A percentile compares a stretch with the other conserved stretches of the same genome.
Conservation (phyloP, 2,329 filamentous ascomycete genomes). For the Nigrograna mackinnonii region DNA sequence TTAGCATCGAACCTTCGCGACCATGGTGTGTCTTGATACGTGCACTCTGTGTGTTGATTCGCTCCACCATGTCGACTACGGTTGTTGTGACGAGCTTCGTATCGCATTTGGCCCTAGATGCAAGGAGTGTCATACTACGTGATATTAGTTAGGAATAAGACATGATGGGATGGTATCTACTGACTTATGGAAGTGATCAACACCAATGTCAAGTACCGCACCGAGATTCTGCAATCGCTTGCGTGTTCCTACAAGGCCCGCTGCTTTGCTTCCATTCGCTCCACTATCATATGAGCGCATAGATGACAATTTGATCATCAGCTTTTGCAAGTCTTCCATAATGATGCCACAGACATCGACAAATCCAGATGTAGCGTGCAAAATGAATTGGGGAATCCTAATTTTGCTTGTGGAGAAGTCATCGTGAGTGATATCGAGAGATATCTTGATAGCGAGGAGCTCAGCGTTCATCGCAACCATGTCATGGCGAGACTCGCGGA, state of each 20-base stretch:
- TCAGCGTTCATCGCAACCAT: constrained; percentile 34
- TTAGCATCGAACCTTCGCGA: neutral
- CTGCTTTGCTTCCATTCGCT: constrained; percentile 23
- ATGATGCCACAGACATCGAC: constrained; percentile 30
- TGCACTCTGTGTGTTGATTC: constrained; percentile 21
- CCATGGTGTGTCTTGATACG: constrained; percentile 22
- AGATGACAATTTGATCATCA: constrained; percentile 31
- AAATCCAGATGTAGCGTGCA: constrained; percentile 30
- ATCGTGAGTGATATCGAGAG: constrained; percentile 34
- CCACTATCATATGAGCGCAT: constrained; percentile 21
- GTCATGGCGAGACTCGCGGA: constrained; percentile 35
- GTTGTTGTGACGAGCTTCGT: too few relatives aligned
- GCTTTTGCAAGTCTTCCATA: constrained; percentile 30
- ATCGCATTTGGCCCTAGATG: too few relatives aligned
- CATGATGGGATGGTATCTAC: too few relatives aligned
- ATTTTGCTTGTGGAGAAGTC: constrained; percentile 26
- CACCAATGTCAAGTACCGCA: too few relatives aligned
- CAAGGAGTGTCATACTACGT: too few relatives aligned
- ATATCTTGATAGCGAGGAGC: constrained; percentile 34
- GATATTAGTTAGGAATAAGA: too few relatives aligned
- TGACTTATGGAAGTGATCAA: too few relatives aligned
- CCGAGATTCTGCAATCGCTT: too few relatives aligned
- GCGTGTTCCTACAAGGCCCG: constrained; percentile 13
- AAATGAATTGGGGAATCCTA: constrained; percentile 21
- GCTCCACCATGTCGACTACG: constrained; percentile 25